Conservation (phyloP, 176 grass and related monocot species). For the Ensete ventricosum region DNA sequence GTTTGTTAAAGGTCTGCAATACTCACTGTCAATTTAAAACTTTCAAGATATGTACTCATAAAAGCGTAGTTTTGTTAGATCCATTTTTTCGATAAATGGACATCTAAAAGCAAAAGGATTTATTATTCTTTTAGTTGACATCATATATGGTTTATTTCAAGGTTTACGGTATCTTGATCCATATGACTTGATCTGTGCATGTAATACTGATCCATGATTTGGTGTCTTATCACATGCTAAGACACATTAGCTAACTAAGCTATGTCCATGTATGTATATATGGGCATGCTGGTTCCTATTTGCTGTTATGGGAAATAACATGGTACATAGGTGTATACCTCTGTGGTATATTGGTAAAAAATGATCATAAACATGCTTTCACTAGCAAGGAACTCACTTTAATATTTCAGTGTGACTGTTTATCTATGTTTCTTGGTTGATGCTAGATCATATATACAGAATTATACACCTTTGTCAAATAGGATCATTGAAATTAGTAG, state of each 20-base stretch:
- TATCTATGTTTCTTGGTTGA: too few relatives aligned
- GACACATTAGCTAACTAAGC: background rate
- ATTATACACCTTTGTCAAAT: too few relatives aligned
- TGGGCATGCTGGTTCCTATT: background rate
- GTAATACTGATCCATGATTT: background rate
- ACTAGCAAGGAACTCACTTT: too few relatives aligned
- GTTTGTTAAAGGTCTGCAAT: constrained; percentile 63
- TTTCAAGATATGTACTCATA: background rate
- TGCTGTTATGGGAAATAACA: too few relatives aligned
- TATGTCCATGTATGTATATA: background rate
- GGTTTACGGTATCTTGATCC: too few relatives aligned
- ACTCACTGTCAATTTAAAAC: background rate
- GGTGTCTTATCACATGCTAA: background rate
- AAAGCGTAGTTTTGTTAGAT: background rate
- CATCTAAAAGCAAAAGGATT: background rate
- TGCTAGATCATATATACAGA: too few relatives aligned
- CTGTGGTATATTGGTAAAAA: too few relatives aligned
- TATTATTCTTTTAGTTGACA: background rate
- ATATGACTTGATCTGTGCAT: too few relatives aligned
- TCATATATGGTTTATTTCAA: background rate
- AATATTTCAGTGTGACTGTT: too few relatives aligned
- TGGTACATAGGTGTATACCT: too few relatives aligned
- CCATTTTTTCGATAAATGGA: background rate
- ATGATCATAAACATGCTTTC: too few relatives aligned
- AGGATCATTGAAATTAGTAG: too few relatives aligned